phyloP scores from a whole-genome alignment of 192 early-diverging fungal genomes.

The Entophlyctis helioformis region DNA sequence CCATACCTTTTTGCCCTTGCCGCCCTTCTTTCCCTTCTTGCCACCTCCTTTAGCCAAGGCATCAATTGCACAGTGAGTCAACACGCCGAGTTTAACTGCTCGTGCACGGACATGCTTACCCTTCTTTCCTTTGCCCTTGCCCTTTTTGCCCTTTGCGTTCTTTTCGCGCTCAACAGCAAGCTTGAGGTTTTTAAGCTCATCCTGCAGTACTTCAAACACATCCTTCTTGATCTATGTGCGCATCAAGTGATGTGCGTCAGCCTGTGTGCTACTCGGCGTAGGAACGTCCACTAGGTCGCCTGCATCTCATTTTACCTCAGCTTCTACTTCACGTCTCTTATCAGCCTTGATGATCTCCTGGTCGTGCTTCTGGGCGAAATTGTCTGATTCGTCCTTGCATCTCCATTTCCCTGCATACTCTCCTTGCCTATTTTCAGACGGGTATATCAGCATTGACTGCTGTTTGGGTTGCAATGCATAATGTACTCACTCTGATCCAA shows the following conservation, averaged over 20 bases:
- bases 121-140: constrained; percentile 29
- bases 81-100: not conserved
- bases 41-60: not conserved
- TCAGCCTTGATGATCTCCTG: constrained; percentile 49
- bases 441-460: too few species aligned
- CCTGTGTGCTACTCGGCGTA: too few species aligned
- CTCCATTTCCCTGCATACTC: constrained; percentile 31
- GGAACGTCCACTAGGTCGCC: too few species aligned
- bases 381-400: constrained; percentile 42
- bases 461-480: too few species aligned
- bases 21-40: constrained; percentile 20
- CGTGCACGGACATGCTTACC: constrained; percentile 21
- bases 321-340: constrained; percentile 45
- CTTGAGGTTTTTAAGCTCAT: constrained; percentile 49
- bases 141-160: constrained; percentile 39
- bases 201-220: constrained; percentile 45
- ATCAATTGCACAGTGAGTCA: not conserved
- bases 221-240: constrained; percentile 36
- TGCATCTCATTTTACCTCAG: too few species aligned
- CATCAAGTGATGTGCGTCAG: too few species aligned
- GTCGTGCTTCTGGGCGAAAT: constrained; percentile 54
- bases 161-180: constrained; percentile 41
- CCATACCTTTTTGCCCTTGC: too few species aligned
- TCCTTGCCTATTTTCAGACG: not conserved
- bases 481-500: constrained; percentile 31